Percentiles rank a stretch among this genome's conserved stretches.
These are phyloP conservation scores for Waitea zeae DNA, from an alignment of 1,284 basidiomycete species.

Conservation along the genomic window DNA sequence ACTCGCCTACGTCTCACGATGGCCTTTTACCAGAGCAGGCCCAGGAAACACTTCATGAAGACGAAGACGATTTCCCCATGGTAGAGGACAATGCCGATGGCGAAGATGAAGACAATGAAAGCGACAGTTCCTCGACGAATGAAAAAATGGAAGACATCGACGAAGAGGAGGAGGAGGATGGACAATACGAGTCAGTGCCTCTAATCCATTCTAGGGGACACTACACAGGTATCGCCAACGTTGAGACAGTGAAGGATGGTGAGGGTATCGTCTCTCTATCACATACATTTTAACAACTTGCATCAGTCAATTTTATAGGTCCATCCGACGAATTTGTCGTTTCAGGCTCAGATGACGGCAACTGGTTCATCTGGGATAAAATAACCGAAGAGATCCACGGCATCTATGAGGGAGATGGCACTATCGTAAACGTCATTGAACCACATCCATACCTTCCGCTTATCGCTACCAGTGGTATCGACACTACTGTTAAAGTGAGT, in stretches of 20 bases:
- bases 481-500: constrained; percentile 69
- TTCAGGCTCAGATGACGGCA: constrained; percentile 85
- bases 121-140: no score
- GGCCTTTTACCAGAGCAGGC: neutral
- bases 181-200: constrained; percentile 25
- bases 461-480: constrained; percentile 80
- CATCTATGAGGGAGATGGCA: constrained; percentile 71
- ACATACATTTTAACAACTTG: neutral
- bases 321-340: constrained; percentile 61
- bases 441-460: constrained; percentile 70
- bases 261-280: constrained; percentile 12
- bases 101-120: constrained; percentile 10
- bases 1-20: neutral
- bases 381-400: constrained; percentile 43
- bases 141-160: constrained; percentile 13
- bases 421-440: constrained; percentile 78
- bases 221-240: constrained; percentile 66
- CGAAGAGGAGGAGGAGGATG: constrained; percentile 14
- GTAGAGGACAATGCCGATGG: constrained; percentile 14
- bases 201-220: constrained; percentile 49
- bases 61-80: constrained; percentile 10
- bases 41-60: constrained; percentile 7
- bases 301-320: constrained; percentile 70
- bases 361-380: constrained; percentile 78
- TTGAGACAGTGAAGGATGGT: constrained; percentile 88